These are phyloP conservation scores for Neonectria coccinea DNA, from an alignment of 2,329 filamentous ascomycete species.

Conservation along the genomic window DNA sequence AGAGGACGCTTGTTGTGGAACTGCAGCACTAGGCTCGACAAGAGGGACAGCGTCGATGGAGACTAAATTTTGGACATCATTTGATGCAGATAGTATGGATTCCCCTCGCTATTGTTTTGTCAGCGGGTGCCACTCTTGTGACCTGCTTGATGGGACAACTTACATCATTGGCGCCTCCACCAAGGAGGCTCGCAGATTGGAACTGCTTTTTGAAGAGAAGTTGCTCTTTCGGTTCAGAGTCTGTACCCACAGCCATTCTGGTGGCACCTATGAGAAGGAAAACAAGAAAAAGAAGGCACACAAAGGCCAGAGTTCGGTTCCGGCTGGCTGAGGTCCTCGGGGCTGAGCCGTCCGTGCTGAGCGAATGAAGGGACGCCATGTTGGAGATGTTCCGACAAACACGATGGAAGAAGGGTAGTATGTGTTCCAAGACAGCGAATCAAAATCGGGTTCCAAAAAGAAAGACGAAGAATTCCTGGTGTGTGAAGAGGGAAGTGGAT, in stretches of 20 bases:
- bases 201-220: conserved; percentile 38
- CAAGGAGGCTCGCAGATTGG: conserved; percentile 40
- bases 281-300: not conserved
- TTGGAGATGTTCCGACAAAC: conserved; percentile 3
- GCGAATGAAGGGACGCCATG: conserved; percentile 6
- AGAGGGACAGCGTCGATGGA: not conserved
- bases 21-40: not conserved
- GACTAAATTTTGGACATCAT: not conserved
- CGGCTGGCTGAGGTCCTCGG: conserved; percentile 8
- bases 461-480: not conserved
- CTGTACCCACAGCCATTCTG: not conserved
- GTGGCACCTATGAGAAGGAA: not conserved
- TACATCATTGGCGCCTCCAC: conserved; percentile 32
- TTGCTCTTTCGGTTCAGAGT: conserved; percentile 1
- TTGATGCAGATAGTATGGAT: conserved; percentile 1
- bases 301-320: too few relatives aligned
- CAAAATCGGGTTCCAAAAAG: conserved; percentile 42
- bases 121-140: not conserved
- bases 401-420: conserved; percentile 28
- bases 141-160: not conserved
- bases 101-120: not conserved
- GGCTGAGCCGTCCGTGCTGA: conserved; percentile 2
- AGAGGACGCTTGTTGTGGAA: not conserved
- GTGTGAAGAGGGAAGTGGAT: not conserved
- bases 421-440: conserved; percentile 44